Evolutionary conservation across 1,139 yeast species (phyloP).

Genomic region (Pneumocystis wakefieldiae): DNA sequence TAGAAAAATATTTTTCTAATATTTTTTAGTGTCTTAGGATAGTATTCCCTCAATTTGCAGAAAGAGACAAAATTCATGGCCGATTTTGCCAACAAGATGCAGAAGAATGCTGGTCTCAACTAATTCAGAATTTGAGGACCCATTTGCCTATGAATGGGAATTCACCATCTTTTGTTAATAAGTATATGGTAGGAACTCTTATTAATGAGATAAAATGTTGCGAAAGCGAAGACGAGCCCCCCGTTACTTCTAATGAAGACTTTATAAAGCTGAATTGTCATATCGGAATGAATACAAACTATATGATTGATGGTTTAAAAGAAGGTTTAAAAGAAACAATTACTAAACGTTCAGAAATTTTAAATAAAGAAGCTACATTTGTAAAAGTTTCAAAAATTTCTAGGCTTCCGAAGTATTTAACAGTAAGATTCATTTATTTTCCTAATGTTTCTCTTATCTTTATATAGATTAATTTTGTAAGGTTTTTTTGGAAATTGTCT

Average conservation of each 20-base stretch:
- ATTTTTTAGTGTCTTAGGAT: slow-evolving; percentile 38
- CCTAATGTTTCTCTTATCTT: background rate
- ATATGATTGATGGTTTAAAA: slow-evolving; percentile 69
- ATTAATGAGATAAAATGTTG: slow-evolving; percentile 43
- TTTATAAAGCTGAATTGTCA: slow-evolving; percentile 74
- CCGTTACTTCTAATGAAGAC: slow-evolving; percentile 35
- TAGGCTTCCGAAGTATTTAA: slow-evolving; percentile 72
- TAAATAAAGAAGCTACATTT: slow-evolving; percentile 57
- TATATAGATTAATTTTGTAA: slow-evolving; percentile 46
- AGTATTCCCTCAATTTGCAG: slow-evolving; percentile 78
- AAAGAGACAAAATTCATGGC: slow-evolving; percentile 39
- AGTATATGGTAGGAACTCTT: slow-evolving; percentile 50
- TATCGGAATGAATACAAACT: slow-evolving; percentile 71
- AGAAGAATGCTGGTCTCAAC: slow-evolving; percentile 83
- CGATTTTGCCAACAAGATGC: slow-evolving; percentile 91
- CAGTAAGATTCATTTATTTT: slow-evolving; percentile 29
- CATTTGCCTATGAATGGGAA: slow-evolving; percentile 4
- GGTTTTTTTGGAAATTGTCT: slow-evolving; percentile 92
- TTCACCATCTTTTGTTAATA: slow-evolving; percentile 30
- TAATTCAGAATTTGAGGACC: slow-evolving; percentile 29
- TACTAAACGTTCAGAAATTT: slow-evolving; percentile 58
- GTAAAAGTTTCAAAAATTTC: slow-evolving; percentile 54
- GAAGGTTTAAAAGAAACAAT: slow-evolving; percentile 62
- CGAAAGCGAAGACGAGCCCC: slow-evolving; percentile 40
- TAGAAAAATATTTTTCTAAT: background rate